Percentiles rank a stretch among this genome's conserved stretches.
Evolutionary conservation across 495 filamentous ascomycete species (phyloP).

Genomic region (Podospora tetraspora): DNA sequence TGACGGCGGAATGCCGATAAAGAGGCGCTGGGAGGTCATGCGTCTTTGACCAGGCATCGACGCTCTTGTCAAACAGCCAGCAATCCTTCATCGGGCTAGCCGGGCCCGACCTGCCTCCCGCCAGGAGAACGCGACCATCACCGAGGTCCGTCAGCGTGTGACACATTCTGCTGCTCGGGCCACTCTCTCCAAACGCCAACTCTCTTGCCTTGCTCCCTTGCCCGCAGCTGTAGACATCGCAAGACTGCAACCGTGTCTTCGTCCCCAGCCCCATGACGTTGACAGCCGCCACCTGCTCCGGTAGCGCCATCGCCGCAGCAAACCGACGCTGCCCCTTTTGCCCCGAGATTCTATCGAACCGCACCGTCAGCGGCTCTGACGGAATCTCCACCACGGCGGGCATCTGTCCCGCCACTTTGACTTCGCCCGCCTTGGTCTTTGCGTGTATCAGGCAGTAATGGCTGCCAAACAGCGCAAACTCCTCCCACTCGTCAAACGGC

Average conservation of each 20-base stretch:
- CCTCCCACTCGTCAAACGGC: slow-evolving; percentile 94
- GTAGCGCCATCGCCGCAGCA: slow-evolving; percentile 30
- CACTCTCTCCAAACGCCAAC: slow-evolving; percentile 29
- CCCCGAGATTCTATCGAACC: slow-evolving; percentile 28
- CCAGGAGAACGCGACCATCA: slow-evolving; percentile 50
- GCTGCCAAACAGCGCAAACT: slow-evolving; percentile 77
- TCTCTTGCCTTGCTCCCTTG: neutral
- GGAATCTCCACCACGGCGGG: neutral
- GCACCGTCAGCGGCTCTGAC: slow-evolving; percentile 2
- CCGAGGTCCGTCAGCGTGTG: slow-evolving; percentile 64
- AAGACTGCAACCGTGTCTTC: slow-evolving; percentile 54
- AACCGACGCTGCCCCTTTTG: slow-evolving; percentile 40
- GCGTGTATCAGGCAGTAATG: slow-evolving; percentile 84
- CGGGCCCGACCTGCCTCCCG: slow-evolving; percentile 77
- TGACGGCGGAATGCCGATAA: slow-evolving; percentile 67
- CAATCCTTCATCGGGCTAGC: slow-evolving; percentile 60
- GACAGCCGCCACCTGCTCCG: slow-evolving; percentile 8
- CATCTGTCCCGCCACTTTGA: neutral
- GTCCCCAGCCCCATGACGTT: slow-evolving; percentile 56
- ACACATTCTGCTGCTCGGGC: slow-evolving; percentile 59
- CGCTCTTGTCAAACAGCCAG: slow-evolving; percentile 57
- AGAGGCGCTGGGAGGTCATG: slow-evolving; percentile 58
- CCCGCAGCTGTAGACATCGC: slow-evolving; percentile 50
- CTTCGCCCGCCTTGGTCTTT: slow-evolving; percentile 14
- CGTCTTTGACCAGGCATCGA: slow-evolving; percentile 52